Percentiles rank a stretch among this genome's conserved stretches.
Evolutionary conservation across 371 early-diverging fungal species (phyloP).

Genomic region (Syncephalastrum monosporum): DNA sequence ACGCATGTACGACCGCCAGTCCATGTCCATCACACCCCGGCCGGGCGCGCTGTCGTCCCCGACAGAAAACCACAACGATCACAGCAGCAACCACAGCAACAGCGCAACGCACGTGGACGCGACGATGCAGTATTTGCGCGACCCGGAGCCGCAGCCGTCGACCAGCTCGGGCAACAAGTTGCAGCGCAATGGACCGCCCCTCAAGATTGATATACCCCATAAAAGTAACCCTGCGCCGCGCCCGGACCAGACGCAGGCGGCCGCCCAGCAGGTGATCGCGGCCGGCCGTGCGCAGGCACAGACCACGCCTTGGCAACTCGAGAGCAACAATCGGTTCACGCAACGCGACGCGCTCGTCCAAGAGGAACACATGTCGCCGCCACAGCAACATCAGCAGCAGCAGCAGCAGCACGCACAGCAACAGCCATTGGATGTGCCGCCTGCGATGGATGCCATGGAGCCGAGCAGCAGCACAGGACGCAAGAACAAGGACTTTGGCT

Average conservation of each 20-base stretch:
- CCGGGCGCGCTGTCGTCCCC: neutral
- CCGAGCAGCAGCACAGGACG: slow-evolving; percentile 3
- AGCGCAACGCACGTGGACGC: slow-evolving; percentile 4
- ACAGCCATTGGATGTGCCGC: neutral
- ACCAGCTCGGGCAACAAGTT: slow-evolving; percentile 16
- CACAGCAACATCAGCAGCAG: too few relatives aligned
- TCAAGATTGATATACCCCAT: slow-evolving; percentile 45
- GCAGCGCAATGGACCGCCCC: slow-evolving; percentile 28
- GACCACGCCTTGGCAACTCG: slow-evolving; percentile 17
- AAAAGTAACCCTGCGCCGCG: slow-evolving; percentile 8
- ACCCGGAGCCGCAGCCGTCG: slow-evolving; percentile 4
- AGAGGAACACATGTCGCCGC: slow-evolving; percentile 1
- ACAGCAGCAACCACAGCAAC: slow-evolving; percentile 1
- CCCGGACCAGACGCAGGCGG: slow-evolving; percentile 15
- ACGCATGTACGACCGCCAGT: slow-evolving; percentile 13
- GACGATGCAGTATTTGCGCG: neutral
- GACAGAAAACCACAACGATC: neutral
- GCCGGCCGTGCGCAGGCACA: slow-evolving; percentile 31
- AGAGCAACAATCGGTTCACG: neutral
- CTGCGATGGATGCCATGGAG: neutral
- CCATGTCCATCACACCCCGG: neutral
- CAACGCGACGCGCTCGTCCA: slow-evolving; percentile 3
- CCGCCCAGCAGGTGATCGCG: slow-evolving; percentile 30
- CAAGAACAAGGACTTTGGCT: slow-evolving; percentile 19
- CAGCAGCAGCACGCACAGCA: slow-evolving; percentile 6